Base-by-base conservation (phyloP, 1,284 basidiomycete genomes). In the Lignosus rhinocerotis region DNA sequence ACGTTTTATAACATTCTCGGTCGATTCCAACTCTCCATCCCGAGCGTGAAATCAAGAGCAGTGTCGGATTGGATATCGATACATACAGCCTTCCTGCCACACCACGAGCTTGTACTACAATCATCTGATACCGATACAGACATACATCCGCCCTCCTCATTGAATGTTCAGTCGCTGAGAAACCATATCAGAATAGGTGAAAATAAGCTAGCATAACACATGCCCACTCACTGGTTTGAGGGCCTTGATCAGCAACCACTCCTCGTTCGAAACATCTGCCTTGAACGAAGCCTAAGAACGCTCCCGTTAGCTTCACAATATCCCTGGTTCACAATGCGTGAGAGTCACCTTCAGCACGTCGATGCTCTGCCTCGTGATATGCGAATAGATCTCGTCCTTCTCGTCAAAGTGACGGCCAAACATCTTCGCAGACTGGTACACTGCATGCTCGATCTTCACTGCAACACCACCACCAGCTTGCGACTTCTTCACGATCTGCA, bases 401-500 rank as follows among this genome's bases (percentile, higher is more conserved):
- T 98, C 96, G 71, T 97, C 94, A 72, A 99, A 97, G 74, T 94
- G 93, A 58, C 92, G 85, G 7, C 94, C 94, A 70, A 91, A 97
- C 84, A 94, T 92, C 78, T 96, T 96, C 14, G 95, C 88, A 39
- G 92, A 92, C 76, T 98, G 93, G 76, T 99, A 96, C 5, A 95
- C 90, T 1, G 95, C 95, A 71, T 97, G 92, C 74, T 99, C 97
- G 64, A 99, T 98, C 82, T 98, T 98, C 71, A 99, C 93, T 0
- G 97, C 97, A 17, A 98, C 96, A 74, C 96, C 96, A 59, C 85
- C 96, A 70, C 95, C 96, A 30, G 93, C 89, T 73, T 98, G 94
- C 16, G 87, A 83, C 75, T 93, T 94, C 79, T 96, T 97, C 66
- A 99, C 86, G 30, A 96, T 80, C 81, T 95, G 72, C 34, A 33